These are phyloP conservation scores for Haplographium delicatum DNA, from an alignment of 495 filamentous ascomycete species.

Conservation along the genomic window DNA sequence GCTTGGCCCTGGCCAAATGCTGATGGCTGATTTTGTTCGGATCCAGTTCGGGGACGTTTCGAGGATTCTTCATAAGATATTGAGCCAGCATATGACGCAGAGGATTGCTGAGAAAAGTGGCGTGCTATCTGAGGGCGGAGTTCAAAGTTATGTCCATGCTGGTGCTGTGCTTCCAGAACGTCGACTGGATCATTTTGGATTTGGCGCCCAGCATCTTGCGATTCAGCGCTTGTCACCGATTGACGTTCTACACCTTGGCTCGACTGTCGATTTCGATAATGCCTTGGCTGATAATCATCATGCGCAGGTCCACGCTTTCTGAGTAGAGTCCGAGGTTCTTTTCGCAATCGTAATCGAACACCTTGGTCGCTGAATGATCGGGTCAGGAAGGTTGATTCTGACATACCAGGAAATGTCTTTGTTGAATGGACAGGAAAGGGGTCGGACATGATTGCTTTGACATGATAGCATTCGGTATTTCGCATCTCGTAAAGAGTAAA, in stretches of 20 bases:
- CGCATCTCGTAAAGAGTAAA: constrained; percentile 85
- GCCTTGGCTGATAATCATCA: constrained; percentile 24
- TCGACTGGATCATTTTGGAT: constrained; percentile 6
- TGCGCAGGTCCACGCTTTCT: constrained; percentile 22
- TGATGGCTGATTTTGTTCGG: constrained; percentile 10
- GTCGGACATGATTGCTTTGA: constrained; percentile 68
- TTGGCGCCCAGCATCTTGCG: constrained; percentile 2
- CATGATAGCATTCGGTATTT: constrained; percentile 53
- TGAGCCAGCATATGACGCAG: neutral
- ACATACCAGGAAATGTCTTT: constrained; percentile 83
- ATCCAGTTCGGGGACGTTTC: constrained; percentile 14
- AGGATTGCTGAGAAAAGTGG: constrained; percentile 9
- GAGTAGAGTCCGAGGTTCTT: constrained; percentile 67
- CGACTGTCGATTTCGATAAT: constrained; percentile 13
- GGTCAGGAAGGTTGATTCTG: constrained; percentile 87
- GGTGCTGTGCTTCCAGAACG: neutral
- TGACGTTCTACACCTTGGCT: constrained; percentile 1
- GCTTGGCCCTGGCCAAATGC: constrained; percentile 2
- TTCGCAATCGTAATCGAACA: constrained; percentile 80
- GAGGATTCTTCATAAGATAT: constrained; percentile 6
- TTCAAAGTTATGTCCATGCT: neutral
- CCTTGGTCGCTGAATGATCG: constrained; percentile 94
- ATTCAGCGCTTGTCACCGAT: neutral
- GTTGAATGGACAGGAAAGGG: constrained; percentile 68
- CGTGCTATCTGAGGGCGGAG: constrained; percentile 5